Percentiles rank a stretch among this genome's conserved stretches.
Conservation (phyloP, 495 filamentous ascomycete species). For the Penicillium roqueforti region DNA sequence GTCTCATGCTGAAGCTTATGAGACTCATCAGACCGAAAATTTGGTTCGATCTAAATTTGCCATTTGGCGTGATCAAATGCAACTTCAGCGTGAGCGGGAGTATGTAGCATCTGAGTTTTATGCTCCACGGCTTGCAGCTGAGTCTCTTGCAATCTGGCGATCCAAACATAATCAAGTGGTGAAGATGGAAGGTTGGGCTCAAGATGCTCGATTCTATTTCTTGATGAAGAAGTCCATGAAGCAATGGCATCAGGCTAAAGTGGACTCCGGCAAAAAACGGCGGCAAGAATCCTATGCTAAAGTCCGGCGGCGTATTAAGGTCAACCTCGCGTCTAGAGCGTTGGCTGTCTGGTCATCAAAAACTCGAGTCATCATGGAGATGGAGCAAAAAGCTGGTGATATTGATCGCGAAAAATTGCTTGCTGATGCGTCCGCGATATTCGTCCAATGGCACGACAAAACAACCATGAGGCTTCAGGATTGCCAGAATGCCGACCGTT, state of each 20-base stretch:
- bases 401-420: constrained; percentile 38
- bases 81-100: constrained; percentile 42
- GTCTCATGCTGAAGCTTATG: constrained; percentile 34
- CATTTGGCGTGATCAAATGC: constrained; percentile 42
- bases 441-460: constrained; percentile 43
- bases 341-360: constrained; percentile 46
- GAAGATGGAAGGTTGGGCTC: constrained; percentile 51
- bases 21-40: constrained; percentile 31
- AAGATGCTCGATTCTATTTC: constrained; percentile 58
- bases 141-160: constrained; percentile 46
- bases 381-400: constrained; percentile 43
- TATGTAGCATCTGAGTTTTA: constrained; percentile 52
- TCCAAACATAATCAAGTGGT: constrained; percentile 41
- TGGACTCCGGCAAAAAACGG: constrained; percentile 49
- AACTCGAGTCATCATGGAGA: constrained; percentile 33
- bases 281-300: constrained; percentile 57
- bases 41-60: constrained; percentile 36
- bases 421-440: constrained; percentile 33
- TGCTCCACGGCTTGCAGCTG: constrained; percentile 45
- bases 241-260: constrained; percentile 50
- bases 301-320: constrained; percentile 54
- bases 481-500: constrained; percentile 38
- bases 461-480: constrained; percentile 37
- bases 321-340: constrained; percentile 48
- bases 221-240: constrained; percentile 50